Base-by-base conservation (phyloP, 23 red algal species). In the Gracilaria domingensis region DNA sequence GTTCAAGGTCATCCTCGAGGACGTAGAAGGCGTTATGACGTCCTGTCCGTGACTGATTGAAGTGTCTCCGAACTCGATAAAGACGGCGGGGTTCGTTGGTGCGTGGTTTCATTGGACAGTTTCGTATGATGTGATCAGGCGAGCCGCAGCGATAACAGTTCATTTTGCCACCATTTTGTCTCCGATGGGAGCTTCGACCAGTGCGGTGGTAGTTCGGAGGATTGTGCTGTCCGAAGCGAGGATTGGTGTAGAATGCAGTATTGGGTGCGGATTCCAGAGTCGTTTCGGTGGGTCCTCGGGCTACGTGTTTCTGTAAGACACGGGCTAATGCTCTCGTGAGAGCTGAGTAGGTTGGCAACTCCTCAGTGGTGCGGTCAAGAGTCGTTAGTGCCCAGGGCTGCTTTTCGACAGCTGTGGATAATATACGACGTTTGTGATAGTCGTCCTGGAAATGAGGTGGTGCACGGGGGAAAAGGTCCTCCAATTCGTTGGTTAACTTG, bases 1-100 rank as follows among this genome's bases (percentile, higher is more conserved):
- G 12, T 84, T 84, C 60, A 28, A 84, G 55, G 26, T 84, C 55
- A 47, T 84, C 80, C 25, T 84, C 54, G 18, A 66, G 20, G 14
- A 66, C 80, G 54, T 65, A 66, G 34, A 39, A 84, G 4, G 80
- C 54, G 25, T 53, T 21, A 9, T 66, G n/a, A 25, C 55, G 80
- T 21, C 8, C 38, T 29, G 54, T 54, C 2, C 55, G 51, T 8
- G 25, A 66, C 4, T 84, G 35, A n/a, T 84, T 64, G 75, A 38
- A 80, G 51, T 42, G 75, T 12, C 75, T 8, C 2, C 50, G 42
- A 23, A 50, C 51, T 7, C 37, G 42, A 38, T 29, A 80, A 4
- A 80, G 4, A 4, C 25, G 25, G 6, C 75, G 75, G 17, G 45
- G 75, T 33, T 33, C 11, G 18, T 24, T 23, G 17, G 3, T 50